Conservation (phyloP, 805 yeast genomes). For the Tetrapisispora arboricola region DNA sequence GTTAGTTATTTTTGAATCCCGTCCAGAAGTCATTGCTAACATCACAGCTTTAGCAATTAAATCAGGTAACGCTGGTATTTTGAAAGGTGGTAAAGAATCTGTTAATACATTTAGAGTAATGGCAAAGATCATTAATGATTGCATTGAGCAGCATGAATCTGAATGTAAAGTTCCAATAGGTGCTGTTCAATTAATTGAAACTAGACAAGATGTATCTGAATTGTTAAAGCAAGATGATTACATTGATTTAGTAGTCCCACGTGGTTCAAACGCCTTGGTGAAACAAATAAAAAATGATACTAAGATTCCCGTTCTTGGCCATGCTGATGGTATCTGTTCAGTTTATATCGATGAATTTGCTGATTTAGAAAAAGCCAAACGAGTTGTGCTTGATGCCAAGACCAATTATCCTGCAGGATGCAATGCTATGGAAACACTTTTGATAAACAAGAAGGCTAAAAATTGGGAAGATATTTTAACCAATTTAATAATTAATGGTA, state of each 20-base stretch:
- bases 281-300: conserved; percentile 76
- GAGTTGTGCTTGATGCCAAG: conserved; percentile 74
- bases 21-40: conserved; percentile 98
- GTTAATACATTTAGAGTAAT: conserved; percentile 72
- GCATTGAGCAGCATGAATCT: conserved; percentile 33
- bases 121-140: conserved; percentile 56
- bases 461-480: conserved; percentile 32
- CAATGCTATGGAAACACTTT: conserved; percentile 84
- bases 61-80: conserved; percentile 92
- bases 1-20: conserved; percentile 84
- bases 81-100: conserved; percentile 96
- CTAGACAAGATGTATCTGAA: conserved; percentile 84
- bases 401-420: conserved; percentile 99
- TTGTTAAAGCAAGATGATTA: conserved; percentile 75
- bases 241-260: conserved; percentile 91
- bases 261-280: conserved; percentile 94
- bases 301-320: conserved; percentile 94
- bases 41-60: conserved; percentile 92
- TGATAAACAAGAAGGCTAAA: conserved; percentile 37
- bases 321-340: conserved; percentile 96
- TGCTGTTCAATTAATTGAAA: conserved; percentile 77
- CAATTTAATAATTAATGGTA: conserved; percentile 45
- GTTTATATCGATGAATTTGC: conserved; percentile 72
- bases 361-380: conserved; percentile 65
- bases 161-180: conserved; percentile 66